Evolutionary conservation across 78 protist genomes (phyloP), one percentile per base, ranked within the genome.

Genomic region (Guillardia theta): DNA sequence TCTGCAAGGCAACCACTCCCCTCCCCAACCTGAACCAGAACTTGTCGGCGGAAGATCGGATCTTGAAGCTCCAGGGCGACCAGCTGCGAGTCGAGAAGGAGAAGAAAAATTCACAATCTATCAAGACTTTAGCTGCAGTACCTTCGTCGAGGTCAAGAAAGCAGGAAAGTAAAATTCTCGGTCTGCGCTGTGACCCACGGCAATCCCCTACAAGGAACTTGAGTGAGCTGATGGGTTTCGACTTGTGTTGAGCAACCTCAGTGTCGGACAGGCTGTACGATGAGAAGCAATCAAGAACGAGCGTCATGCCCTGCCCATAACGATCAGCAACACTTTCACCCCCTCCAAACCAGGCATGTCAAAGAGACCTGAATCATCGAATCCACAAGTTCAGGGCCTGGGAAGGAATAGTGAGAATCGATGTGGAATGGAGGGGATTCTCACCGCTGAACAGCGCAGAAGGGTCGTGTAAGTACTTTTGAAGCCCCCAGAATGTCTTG

Each of bases 401-500:
- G 70, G 21, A 8, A 58, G 70, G 70, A 6, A 6, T 24, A 30
- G 70, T 27, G 70, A 30, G 70, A 9, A 30, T 24, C 4, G 27
- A 6, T 1, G 70, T 1, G 6, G 70, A 6, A 30, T 3, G 6
- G 2, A 30, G 70, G 70, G 6, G 70, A 30, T 9, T 0, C 30
- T 12, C 18, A 36, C 18, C 45, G 87, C 53, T 5, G 90, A 78
- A 18, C 53, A 78, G 90, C 48, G 24, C 3, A 36, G 45, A 43
- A 36, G 90, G 90, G 48, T 43, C 90, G 90, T 43, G 90, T 27
- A 78, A 50, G 48, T 43, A 21, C 48, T 36, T 18, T 30, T 78
- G 90, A 27, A 78, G 90, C 37, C 90, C 90, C 90, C 90, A 78
- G 48, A 78, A 78, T 5, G 90, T 78, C 90, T 78, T 78, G 90